Percentiles rank a stretch among this genome's conserved stretches.
These are phyloP conservation scores for Noccaea caerulescens DNA, from an alignment of 345 rosid genomes.

Conservation along the genomic window DNA sequence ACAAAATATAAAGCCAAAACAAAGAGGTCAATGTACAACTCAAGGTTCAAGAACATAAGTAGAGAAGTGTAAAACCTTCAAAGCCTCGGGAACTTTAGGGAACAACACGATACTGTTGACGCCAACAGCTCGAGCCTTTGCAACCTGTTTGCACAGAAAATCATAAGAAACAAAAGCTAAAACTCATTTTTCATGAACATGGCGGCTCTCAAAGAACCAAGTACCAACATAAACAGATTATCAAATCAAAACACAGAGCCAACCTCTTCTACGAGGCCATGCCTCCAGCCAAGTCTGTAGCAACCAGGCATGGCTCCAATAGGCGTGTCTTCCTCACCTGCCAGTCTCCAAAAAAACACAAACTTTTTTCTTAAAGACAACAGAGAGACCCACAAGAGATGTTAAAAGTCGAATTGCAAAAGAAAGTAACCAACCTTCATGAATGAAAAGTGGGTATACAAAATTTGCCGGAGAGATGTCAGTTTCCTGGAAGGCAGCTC, in stretches of 20 bases:
- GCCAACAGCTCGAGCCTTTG: slow-evolving; percentile 92
- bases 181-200: neutral
- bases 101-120: slow-evolving; percentile 83
- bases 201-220: slow-evolving; percentile 2
- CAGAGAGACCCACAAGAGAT: neutral
- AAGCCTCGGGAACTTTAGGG: slow-evolving; percentile 95
- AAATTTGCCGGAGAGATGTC: slow-evolving; percentile 81
- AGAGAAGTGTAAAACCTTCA: slow-evolving; percentile 63
- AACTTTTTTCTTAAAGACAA: neutral
- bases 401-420: neutral
- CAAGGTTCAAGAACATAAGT: neutral
- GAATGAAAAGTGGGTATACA: slow-evolving; percentile 91
- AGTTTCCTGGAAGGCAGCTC: slow-evolving; percentile 91
- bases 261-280: slow-evolving; percentile 90
- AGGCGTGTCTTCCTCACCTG: slow-evolving; percentile 94
- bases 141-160: slow-evolving; percentile 55
- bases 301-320: slow-evolving; percentile 99
- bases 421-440: slow-evolving; percentile 78
- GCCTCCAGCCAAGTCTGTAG: slow-evolving; percentile 97
- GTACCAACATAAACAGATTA: neutral
- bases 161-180: no score
- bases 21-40: slow-evolving; percentile 22
- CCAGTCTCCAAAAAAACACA: slow-evolving; percentile 29
- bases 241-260: slow-evolving; percentile 25
- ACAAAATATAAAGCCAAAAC: slow-evolving; percentile 17